Base-by-base conservation (phyloP, 129 eudicot genomes). In the Logfia minima region DNA sequence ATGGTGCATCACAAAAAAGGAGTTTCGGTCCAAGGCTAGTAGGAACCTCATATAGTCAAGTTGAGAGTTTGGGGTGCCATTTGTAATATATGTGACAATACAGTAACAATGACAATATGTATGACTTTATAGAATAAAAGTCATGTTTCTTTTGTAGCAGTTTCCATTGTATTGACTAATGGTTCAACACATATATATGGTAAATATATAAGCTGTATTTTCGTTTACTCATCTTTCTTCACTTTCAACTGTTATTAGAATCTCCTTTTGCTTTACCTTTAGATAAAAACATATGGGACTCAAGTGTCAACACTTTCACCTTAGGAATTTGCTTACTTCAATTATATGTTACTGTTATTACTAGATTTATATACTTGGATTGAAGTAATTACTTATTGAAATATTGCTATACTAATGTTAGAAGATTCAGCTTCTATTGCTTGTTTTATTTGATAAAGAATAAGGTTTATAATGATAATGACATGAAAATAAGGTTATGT, bases 1-100 rank as follows among this genome's bases (percentile, higher is more conserved):
- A 14, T 94, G 98, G 97, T 91, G 97, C 84, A 72, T 84, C 83
- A 87, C 93, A 5, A 91, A 74, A 74, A 89, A 91, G 83, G 90
- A 87, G 78, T 91, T 87, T 74, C 81, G 87, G 64, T 82, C 73
- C 21, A 83, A 75, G 83, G 70, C 82, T n/a, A 86, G 82, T 74
- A 87, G 87, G 71, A 87, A 77, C 70, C 81, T 75, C 41, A 45
- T 68, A 43, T 82, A 87, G 88, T 88, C 83, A 79, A 19, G 45
- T 71, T 28, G 37, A 41, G 24, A 29, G 21, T 60, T 41, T 2
- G 17, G 26, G 48, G 19, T 78, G 43, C 24, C n/a, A 9, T 2
- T 55, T 72, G 51, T 55, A 31, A 22, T 62, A 48, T 48, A 48
- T 48, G 55, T 29, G 31, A n/a, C 29, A 19, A 29, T 71, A 19